phyloP scores from a whole-genome alignment of 768 basidiomycete genomes.

The Fibroporia radiculosa region DNA sequence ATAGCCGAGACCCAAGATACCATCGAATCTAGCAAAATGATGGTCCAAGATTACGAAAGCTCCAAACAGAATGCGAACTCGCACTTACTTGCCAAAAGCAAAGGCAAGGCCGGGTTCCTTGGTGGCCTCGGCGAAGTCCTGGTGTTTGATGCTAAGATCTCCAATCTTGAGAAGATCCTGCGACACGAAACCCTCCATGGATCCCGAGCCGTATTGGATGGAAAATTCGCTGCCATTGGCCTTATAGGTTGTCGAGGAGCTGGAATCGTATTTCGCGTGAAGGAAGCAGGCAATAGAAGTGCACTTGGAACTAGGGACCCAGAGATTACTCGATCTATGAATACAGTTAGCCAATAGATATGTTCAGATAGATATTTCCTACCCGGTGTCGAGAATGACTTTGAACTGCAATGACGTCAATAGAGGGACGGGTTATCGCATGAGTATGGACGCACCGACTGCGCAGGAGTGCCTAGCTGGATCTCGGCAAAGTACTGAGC shows the following conservation, averaged over 20 bases:
- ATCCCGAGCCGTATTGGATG: slow-evolving; percentile 93
- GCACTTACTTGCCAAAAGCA: slow-evolving; percentile 84
- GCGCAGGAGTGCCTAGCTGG: slow-evolving; percentile 73
- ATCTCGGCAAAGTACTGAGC: slow-evolving; percentile 96
- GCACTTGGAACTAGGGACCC: slow-evolving; percentile 81
- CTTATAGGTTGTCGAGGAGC: slow-evolving; percentile 76
- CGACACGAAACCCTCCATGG: slow-evolving; percentile 94
- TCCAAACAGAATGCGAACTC: not conserved
- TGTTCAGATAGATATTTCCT: slow-evolving; percentile 5
- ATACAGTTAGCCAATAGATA: slow-evolving; percentile 3
- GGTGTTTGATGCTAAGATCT: slow-evolving; percentile 63
- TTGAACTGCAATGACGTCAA: slow-evolving; percentile 53
- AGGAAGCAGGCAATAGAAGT: slow-evolving; percentile 91
- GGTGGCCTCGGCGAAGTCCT: slow-evolving; percentile 92
- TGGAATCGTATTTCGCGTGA: slow-evolving; percentile 85
- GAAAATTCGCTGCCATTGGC: slow-evolving; percentile 83
- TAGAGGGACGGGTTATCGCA: not conserved
- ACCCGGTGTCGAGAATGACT: slow-evolving; percentile 93
- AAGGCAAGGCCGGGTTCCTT: slow-evolving; percentile 97
- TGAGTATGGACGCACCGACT: slow-evolving; percentile 43
- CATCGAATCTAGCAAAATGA: slow-evolving; percentile 66
- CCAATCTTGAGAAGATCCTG: slow-evolving; percentile 75
- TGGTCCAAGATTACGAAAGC: no score
- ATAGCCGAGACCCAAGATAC: slow-evolving; percentile 90
- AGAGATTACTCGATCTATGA: slow-evolving; percentile 79